A percentile compares a stretch with the other conserved stretches of the same genome.
These are phyloP conservation scores for Xylaria curta DNA, from an alignment of 495 filamentous ascomycete species.

Conservation along the genomic window DNA sequence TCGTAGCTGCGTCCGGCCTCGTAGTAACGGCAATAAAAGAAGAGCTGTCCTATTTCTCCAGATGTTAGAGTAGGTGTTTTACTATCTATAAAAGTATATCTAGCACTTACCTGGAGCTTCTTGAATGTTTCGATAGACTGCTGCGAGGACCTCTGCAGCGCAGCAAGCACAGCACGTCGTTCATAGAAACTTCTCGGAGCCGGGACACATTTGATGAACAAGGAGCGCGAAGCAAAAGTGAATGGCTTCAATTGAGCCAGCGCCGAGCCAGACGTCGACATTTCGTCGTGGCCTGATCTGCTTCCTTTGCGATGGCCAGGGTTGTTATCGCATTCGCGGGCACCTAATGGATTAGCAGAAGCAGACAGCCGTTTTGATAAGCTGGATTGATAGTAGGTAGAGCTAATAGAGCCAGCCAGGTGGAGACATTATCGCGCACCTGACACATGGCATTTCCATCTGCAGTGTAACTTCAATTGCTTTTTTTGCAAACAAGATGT, in stretches of 20 bases:
- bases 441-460: not conserved
- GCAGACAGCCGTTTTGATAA: not conserved
- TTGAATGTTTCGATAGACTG: slow-evolving; percentile 80
- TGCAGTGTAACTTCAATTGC: not conserved
- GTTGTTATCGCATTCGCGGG: not conserved
- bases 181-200: slow-evolving; percentile 69
- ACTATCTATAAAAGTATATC: no score
- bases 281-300: slow-evolving; percentile 24
- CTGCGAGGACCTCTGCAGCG: slow-evolving; percentile 67
- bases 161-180: slow-evolving; percentile 71
- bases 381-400: not conserved
- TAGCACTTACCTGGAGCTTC: slow-evolving; percentile 67
- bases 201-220: slow-evolving; percentile 71
- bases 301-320: not conserved
- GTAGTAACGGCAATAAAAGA: slow-evolving; percentile 49
- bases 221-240: slow-evolving; percentile 39
- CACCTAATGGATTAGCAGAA: not conserved
- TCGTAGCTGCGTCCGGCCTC: slow-evolving; percentile 30
- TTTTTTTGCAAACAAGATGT: not conserved
- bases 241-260: slow-evolving; percentile 36
- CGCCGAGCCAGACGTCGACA: slow-evolving; percentile 32
- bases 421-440: not conserved
- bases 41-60: slow-evolving; percentile 40
- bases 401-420: not conserved
- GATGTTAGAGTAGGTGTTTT: not conserved